These are phyloP conservation scores for Trichoderma gracile DNA, from an alignment of 2,329 filamentous ascomycete species.

Conservation along the genomic window DNA sequence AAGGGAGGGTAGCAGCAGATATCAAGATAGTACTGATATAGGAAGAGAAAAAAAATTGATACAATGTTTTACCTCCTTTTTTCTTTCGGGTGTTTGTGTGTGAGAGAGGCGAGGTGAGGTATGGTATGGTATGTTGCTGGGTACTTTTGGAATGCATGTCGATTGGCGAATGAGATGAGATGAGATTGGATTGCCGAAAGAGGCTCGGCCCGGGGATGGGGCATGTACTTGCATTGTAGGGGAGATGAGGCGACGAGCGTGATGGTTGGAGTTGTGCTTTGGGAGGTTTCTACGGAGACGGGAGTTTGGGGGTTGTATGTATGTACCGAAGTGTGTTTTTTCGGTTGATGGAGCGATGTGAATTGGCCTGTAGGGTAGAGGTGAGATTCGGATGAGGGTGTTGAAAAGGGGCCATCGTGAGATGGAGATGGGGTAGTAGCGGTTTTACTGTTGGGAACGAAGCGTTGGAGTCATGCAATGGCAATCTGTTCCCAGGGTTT, in stretches of 20 bases:
- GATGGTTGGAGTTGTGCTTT: not conserved
- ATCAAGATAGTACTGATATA: constrained; percentile 1
- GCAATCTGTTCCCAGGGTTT: too few relatives aligned
- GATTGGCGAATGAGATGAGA: not conserved
- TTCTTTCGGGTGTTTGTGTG: too few relatives aligned
- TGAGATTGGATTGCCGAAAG: constrained; percentile 18
- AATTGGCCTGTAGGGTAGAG: too few relatives aligned
- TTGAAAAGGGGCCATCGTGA: too few relatives aligned
- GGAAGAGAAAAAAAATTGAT: constrained; percentile 11
- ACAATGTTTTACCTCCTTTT: not conserved
- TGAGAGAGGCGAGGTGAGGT: not conserved
- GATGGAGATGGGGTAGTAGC: too few relatives aligned
- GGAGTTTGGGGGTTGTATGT: too few relatives aligned
- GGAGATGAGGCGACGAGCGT: not conserved
- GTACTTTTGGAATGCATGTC: not conserved
- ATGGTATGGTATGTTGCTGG: not conserved
- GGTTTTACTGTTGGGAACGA: too few relatives aligned
- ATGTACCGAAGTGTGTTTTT: too few relatives aligned
- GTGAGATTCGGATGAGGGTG: too few relatives aligned
- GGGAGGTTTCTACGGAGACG: not conserved
- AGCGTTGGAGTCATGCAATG: too few relatives aligned
- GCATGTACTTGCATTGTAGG: not conserved
- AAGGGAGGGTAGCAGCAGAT: constrained; percentile 12
- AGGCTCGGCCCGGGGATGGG: constrained; percentile 18
- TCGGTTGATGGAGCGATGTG: too few relatives aligned